Evolutionary conservation across 2,329 filamentous ascomycete species (phyloP).

Genomic region (Lasiodiplodia hormozganensis): DNA sequence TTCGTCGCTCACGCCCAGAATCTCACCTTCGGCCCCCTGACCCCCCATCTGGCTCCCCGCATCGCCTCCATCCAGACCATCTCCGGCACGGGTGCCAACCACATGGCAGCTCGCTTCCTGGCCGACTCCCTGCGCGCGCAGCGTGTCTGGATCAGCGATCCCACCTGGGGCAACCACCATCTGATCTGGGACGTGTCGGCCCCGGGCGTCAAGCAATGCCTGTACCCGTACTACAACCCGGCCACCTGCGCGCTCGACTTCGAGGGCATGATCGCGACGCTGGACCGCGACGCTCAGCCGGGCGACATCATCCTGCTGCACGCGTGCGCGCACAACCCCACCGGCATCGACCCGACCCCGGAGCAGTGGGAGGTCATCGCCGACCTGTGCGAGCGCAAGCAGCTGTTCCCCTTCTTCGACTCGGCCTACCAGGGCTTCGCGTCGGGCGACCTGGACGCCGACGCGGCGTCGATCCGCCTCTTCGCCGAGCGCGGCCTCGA

Average conservation of each 20-base stretch:
- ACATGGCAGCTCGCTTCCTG: slow-evolving; percentile 41
- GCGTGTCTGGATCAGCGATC: slow-evolving; percentile 43
- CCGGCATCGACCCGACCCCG: slow-evolving; percentile 44
- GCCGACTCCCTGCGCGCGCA: slow-evolving; percentile 33
- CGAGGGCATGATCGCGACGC: slow-evolving; percentile 36
- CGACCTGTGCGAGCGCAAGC: slow-evolving; percentile 39
- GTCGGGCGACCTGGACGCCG: slow-evolving; percentile 42
- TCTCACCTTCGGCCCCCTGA: slow-evolving; percentile 37
- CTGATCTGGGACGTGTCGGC: slow-evolving; percentile 39
- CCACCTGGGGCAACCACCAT: slow-evolving; percentile 45
- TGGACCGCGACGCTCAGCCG: slow-evolving; percentile 36
- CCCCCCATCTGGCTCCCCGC: slow-evolving; percentile 13
- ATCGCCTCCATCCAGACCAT: slow-evolving; percentile 46
- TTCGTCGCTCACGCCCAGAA: slow-evolving; percentile 38
- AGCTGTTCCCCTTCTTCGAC: slow-evolving; percentile 48
- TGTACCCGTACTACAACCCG: slow-evolving; percentile 41
- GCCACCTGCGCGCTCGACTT: slow-evolving; percentile 40
- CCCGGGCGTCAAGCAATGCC: slow-evolving; percentile 32
- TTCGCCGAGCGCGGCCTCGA: slow-evolving; percentile 35
- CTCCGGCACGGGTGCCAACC: slow-evolving; percentile 48
- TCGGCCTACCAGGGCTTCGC: slow-evolving; percentile 51
- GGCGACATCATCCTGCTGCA: slow-evolving; percentile 49
- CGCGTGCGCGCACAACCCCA: slow-evolving; percentile 49
- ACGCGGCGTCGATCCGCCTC: slow-evolving; percentile 46
- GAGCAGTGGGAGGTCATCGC: slow-evolving; percentile 46